Evolutionary conservation across 352 stramenopile species (phyloP), one percentile per base, ranked within the genome.

Genomic region (Phytopythium sindhum): DNA sequence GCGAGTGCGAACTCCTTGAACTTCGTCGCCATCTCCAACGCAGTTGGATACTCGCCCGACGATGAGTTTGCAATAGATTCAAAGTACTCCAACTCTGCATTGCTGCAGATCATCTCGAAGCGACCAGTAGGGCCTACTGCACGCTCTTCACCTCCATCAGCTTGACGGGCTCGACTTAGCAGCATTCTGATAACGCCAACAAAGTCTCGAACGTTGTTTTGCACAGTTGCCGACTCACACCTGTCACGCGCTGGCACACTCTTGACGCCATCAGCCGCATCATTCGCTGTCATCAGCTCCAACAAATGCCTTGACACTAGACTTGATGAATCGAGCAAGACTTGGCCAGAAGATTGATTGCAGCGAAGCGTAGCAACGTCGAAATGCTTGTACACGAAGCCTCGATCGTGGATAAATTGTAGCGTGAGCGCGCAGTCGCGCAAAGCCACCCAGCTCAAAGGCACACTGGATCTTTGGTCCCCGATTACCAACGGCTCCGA

Each of bases 371-470:
- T 71, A 35, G 53, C 56, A 21, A 50, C 28, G 2, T n/a, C 41
- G 9, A 60, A 15, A 15, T 61, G 26, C 23, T 66, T 54, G 56
- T 64, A 66, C 23, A 72, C 61, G 44, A 69, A 57, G 31, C 67
- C 61, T 21, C 45, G 53, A 15, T 57, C n/a, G 12, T 57, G 51
- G 29, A 57, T 44, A 9, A 57, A 28, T 29, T 57, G 29, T 2
- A 57, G 51, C 28, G 51, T 14, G 19, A 39, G 33, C 51, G 21
- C 51, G 29, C 29, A 57, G 29, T 39, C 51, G 17, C 28, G 21
- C 28, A 57, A n/a, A 6, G 28, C 29, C 51, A 44, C 4, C 51
- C 51, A 57, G n/a, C 17, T 44, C 17, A 57, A 10, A 3, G 8
- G 19, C 6, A 21, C 7, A 7, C 12, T 39, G 9, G 19, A 21